Evolutionary conservation across 176 grass and related monocot species (phyloP), one percentile per base, ranked within the genome.

Genomic region (Avena eriantha): DNA sequence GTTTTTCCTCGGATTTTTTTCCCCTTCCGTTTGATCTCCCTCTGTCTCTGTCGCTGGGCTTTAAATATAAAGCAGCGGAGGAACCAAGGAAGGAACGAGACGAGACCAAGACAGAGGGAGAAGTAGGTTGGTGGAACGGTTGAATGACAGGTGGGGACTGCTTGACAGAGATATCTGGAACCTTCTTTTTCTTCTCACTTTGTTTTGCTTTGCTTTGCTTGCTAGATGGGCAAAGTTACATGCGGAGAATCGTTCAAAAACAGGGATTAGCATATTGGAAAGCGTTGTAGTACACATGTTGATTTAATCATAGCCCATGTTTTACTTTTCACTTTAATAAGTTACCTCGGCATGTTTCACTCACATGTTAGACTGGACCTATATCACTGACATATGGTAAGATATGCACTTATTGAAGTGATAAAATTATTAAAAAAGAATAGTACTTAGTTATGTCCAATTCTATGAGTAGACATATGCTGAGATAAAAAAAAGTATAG

Each of bases 11-110:
- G 15, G 5, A 29, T n/a, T 70, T 22, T 46, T 48, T 23, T 73
- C 0, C 17, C 2, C 22, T 29, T 64, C 58, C 65, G 66, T 9
- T 43, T n/a, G 69, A 72, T 73, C 3, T 4, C 15, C 51, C 53
- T 55, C 69, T 47, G 10, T 7, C 5, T 3, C 71, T 48, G 3
- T 47, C 43, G 21, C 2, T 0, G 70, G 12, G n/a, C 71, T 74
- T 74, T 26, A 74, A 74, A 74, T 66, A 73, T 49, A 13, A 47
- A 73, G 1, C 6, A 48, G 71, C 71, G 71, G 71, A 74, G 71
- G 71, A 74, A 49, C 71, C 71, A 74, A 74, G 5, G 69, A 10
- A 16, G 3, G 63, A 7, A 66, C 13, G 63, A 10, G 56, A 19
- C 16, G 48, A 46, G 43, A 46, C 43, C 43, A 46, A 46, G 43